Evolutionary conservation across 2,329 filamentous ascomycete species (phyloP).

Genomic region (Fusarium praegraminearum): DNA sequence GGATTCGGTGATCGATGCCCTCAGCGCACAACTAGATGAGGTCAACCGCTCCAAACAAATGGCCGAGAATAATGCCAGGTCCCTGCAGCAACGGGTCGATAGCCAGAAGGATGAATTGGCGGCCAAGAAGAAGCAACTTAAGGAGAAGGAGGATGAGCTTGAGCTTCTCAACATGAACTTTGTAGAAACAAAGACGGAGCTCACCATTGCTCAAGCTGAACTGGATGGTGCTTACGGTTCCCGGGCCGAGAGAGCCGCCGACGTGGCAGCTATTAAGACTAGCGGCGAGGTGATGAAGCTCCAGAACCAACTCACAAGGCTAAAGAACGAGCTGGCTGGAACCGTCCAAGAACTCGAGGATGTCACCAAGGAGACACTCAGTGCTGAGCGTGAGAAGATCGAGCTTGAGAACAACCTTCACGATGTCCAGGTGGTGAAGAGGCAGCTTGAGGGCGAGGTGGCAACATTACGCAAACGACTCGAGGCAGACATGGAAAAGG

Average conservation of each 20-base stretch:
- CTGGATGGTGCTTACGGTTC: slow-evolving; percentile 72
- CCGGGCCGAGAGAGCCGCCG: slow-evolving; percentile 68
- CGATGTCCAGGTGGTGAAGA: slow-evolving; percentile 37
- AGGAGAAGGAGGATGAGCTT: slow-evolving; percentile 63
- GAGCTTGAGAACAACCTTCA: slow-evolving; percentile 55
- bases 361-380: slow-evolving; percentile 65
- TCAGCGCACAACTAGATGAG: slow-evolving; percentile 49
- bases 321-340: slow-evolving; percentile 63
- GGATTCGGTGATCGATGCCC: slow-evolving; percentile 47
- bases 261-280: slow-evolving; percentile 66
- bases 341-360: slow-evolving; percentile 66
- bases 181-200: slow-evolving; percentile 71
- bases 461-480: slow-evolving; percentile 52
- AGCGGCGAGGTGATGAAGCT: slow-evolving; percentile 60
- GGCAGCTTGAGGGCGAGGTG: slow-evolving; percentile 40
- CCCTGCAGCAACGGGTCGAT: slow-evolving; percentile 44
- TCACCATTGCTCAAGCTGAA: slow-evolving; percentile 71
- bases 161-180: slow-evolving; percentile 64
- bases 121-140: slow-evolving; percentile 58
- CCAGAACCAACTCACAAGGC: slow-evolving; percentile 60
- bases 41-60: slow-evolving; percentile 44
- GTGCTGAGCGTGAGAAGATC: slow-evolving; percentile 63
- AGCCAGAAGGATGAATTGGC: slow-evolving; percentile 41
- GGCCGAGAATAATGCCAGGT: slow-evolving; percentile 48
- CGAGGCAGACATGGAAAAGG: slow-evolving; percentile 56